These are phyloP conservation scores for Ceratocystiopsis minuta DNA, from an alignment of 2,329 filamentous ascomycete species.

Conservation along the genomic window DNA sequence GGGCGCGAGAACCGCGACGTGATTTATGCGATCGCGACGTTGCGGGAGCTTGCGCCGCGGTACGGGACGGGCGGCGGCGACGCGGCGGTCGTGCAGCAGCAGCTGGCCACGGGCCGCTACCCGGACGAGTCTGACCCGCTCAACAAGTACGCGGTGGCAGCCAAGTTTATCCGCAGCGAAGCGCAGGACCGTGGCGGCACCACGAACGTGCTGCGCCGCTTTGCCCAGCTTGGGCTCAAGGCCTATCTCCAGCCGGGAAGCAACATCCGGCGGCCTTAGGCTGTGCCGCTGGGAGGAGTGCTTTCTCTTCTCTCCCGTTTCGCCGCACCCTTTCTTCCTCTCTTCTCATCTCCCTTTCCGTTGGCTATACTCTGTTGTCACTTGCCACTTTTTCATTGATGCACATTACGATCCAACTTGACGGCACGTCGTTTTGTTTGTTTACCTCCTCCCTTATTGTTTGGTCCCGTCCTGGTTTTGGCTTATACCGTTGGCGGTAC, in stretches of 20 bases:
- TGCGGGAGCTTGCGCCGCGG: constrained; percentile 53
- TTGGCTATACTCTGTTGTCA: background rate
- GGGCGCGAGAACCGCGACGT: constrained; percentile 77
- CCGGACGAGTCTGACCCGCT: constrained; percentile 49
- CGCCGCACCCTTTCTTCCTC: too few species aligned
- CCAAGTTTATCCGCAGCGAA: constrained; percentile 51
- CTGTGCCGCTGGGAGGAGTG: background rate
- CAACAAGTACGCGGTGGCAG: constrained; percentile 49
- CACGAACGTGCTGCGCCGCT: constrained; percentile 53
- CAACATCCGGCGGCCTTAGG: constrained; percentile 18
- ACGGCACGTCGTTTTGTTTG: background rate
- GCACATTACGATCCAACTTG: too few species aligned
- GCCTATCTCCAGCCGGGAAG: constrained; percentile 37
- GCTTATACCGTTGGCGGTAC: too few species aligned
- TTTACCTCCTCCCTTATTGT: background rate
- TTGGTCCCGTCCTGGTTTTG: too few species aligned
- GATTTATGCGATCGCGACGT: constrained; percentile 72
- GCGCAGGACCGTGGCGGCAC: constrained; percentile 47
- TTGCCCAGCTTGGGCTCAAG: constrained; percentile 47
- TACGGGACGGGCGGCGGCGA: constrained; percentile 10
- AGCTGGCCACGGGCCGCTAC: constrained; percentile 20
- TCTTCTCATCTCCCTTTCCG: too few species aligned
- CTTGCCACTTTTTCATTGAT: background rate
- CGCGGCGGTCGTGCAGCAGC: too few species aligned
- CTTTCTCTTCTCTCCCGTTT: background rate